Evolutionary conservation across 495 filamentous ascomycete species (phyloP).

Genomic region (Talaromyces nanjingensis): DNA sequence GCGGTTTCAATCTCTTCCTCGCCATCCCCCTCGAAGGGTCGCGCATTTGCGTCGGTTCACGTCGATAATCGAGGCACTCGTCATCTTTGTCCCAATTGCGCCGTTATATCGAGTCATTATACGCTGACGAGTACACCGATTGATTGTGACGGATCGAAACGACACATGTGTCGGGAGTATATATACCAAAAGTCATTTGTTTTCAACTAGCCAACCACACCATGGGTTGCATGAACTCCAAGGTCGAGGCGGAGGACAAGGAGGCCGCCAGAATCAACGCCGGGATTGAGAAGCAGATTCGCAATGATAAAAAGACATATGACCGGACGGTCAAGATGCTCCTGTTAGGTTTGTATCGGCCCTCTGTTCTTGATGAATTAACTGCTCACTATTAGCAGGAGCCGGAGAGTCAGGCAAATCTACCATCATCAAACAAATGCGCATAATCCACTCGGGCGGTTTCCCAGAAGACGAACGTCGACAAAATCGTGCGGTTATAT

Average conservation of each 20-base stretch:
- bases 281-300: slow-evolving; percentile 71
- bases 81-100: too few relatives aligned
- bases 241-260: slow-evolving; percentile 32
- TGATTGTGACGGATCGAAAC: background rate
- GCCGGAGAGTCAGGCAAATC: slow-evolving; percentile 98
- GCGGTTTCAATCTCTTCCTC: background rate
- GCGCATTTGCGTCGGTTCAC: background rate
- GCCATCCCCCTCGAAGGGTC: too few relatives aligned
- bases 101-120: too few relatives aligned
- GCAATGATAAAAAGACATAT: slow-evolving; percentile 75
- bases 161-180: background rate
- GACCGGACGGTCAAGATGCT: slow-evolving; percentile 77
- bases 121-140: background rate
- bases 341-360: slow-evolving; percentile 56
- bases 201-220: background rate
- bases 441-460: slow-evolving; percentile 89
- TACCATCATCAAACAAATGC: slow-evolving; percentile 98
- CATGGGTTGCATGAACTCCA: slow-evolving; percentile 40
- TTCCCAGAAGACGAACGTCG: slow-evolving; percentile 87
- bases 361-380: background rate
- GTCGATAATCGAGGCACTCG: background rate
- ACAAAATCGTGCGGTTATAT: slow-evolving; percentile 91
- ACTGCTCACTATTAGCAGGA: slow-evolving; percentile 42
- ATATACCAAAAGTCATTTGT: background rate
- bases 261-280: slow-evolving; percentile 35